These are phyloP conservation scores for Stramenopiles sp. DNA, from an alignment of 352 stramenopile species.

Conservation along the genomic window DNA sequence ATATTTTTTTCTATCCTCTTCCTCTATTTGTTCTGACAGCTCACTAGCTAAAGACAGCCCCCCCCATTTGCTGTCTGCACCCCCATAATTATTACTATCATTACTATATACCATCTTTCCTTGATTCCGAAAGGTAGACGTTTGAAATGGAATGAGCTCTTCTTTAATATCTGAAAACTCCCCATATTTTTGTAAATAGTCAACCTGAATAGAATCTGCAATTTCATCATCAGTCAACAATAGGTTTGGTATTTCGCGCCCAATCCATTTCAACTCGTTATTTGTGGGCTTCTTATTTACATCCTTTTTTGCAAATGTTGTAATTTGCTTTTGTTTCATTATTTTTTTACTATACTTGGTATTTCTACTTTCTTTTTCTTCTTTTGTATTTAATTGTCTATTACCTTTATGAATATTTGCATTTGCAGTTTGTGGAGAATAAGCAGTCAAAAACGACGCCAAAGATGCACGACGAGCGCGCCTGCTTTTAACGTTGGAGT, in stretches of 20 bases:
- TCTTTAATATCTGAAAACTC: not conserved
- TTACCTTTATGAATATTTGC: too few relatives aligned
- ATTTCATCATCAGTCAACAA: not conserved
- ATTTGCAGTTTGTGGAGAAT: too few relatives aligned
- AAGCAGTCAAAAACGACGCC: too few relatives aligned
- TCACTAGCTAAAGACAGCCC: not conserved
- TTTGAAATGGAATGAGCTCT: not conserved
- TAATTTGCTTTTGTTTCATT: too few relatives aligned
- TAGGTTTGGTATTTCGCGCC: not conserved
- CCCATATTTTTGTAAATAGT: not conserved
- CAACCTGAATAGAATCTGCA: not conserved
- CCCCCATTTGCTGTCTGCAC: not conserved
- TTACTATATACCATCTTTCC: too few relatives aligned
- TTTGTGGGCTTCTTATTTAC: not conserved
- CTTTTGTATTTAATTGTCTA: too few relatives aligned
- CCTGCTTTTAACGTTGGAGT: too few relatives aligned
- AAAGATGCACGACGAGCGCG: too few relatives aligned
- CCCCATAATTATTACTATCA: too few relatives aligned
- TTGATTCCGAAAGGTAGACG: too few relatives aligned
- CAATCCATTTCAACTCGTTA: not conserved
- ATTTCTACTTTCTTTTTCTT: too few relatives aligned
- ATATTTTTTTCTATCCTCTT: not conserved
- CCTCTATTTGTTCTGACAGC: not conserved
- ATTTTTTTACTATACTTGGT: too few relatives aligned
- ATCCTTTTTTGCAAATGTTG: not conserved